Percentiles rank a stretch among this genome's conserved stretches.
Evolutionary conservation across 2,329 filamentous ascomycete species (phyloP).

Genomic region (Simplicillium sp.): DNA sequence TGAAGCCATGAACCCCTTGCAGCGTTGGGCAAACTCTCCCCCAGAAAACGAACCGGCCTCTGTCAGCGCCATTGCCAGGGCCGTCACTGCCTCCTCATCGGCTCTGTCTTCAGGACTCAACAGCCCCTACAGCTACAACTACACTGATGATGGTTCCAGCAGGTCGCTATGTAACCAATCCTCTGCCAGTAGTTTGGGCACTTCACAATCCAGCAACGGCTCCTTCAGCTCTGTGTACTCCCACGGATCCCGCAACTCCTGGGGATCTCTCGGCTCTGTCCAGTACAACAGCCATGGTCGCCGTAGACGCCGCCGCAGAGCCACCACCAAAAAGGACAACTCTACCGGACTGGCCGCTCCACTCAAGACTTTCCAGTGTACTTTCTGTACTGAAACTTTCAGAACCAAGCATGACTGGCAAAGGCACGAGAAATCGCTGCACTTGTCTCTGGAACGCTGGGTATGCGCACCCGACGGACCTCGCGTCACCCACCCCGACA

Average conservation of each 20-base stretch:
- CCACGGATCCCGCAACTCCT: slow-evolving; percentile 47
- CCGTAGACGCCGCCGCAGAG: slow-evolving; percentile 38
- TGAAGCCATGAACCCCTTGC: slow-evolving; percentile 45
- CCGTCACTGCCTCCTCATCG: slow-evolving; percentile 44
- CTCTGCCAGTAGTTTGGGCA: slow-evolving; percentile 50
- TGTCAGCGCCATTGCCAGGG: slow-evolving; percentile 47
- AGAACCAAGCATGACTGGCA: slow-evolving; percentile 62
- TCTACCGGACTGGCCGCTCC: slow-evolving; percentile 27
- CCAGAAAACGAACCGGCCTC: slow-evolving; percentile 52
- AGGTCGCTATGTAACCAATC: slow-evolving; percentile 50
- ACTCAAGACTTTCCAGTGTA: slow-evolving; percentile 54
- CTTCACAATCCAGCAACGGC: slow-evolving; percentile 48
- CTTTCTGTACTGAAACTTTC: slow-evolving; percentile 60
- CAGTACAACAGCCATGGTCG: slow-evolving; percentile 32
- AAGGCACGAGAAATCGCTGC: slow-evolving; percentile 60
- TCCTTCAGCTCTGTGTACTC: slow-evolving; percentile 52
- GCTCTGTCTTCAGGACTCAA: slow-evolving; percentile 43
- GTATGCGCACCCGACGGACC: slow-evolving; percentile 52
- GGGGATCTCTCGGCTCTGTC: slow-evolving; percentile 38
- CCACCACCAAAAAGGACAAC: slow-evolving; percentile 26
- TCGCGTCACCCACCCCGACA: slow-evolving; percentile 46
- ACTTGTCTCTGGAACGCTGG: slow-evolving; percentile 56
- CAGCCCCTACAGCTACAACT: slow-evolving; percentile 47
- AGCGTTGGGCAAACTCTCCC: slow-evolving; percentile 50
- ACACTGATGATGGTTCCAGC: slow-evolving; percentile 52